phyloP scores from a whole-genome alignment of 495 filamentous ascomycete genomes.

The Daldinia caldariorum region DNA sequence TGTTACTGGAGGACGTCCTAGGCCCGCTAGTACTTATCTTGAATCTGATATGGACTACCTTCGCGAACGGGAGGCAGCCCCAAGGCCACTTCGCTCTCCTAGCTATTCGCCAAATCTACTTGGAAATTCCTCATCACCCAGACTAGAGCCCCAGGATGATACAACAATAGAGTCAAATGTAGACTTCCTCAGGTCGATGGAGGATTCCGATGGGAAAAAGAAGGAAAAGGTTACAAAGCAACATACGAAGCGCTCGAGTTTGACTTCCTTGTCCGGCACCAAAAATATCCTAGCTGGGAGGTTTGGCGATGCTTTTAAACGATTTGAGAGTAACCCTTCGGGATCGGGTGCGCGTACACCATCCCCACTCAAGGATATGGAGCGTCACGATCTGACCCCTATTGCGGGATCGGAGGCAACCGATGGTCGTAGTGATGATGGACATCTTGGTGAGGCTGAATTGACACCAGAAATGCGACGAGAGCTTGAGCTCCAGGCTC shows the following conservation, averaged over 20 bases:
- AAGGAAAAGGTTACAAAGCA: constrained; percentile 72
- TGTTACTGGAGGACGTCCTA: constrained; percentile 54
- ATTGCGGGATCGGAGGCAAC: constrained; percentile 81
- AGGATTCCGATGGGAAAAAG: constrained; percentile 73
- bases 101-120: constrained; percentile 50
- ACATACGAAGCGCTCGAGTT: constrained; percentile 81
- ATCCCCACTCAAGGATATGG: constrained; percentile 63
- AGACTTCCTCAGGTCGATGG: constrained; percentile 85
- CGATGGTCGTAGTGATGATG: constrained; percentile 75
- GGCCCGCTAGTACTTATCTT: constrained; percentile 80
- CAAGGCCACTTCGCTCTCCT: constrained; percentile 50
- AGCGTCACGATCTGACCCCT: constrained; percentile 69
- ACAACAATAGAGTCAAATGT: constrained; percentile 84
- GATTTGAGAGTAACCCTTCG: constrained; percentile 76
- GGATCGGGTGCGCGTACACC: constrained; percentile 59
- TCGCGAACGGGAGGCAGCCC: constrained; percentile 66
- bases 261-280: constrained; percentile 81
- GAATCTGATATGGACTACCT: constrained; percentile 80
- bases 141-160: constrained; percentile 63
- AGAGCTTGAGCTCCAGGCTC: constrained; percentile 84
- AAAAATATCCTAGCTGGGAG: constrained; percentile 89
- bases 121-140: constrained; percentile 52
- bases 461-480: constrained; percentile 89
- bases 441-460: constrained; percentile 67
- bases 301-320: constrained; percentile 95